Conservation (phyloP, 2,329 filamentous ascomycete genomes). For the Microsporum ferrugineum region DNA sequence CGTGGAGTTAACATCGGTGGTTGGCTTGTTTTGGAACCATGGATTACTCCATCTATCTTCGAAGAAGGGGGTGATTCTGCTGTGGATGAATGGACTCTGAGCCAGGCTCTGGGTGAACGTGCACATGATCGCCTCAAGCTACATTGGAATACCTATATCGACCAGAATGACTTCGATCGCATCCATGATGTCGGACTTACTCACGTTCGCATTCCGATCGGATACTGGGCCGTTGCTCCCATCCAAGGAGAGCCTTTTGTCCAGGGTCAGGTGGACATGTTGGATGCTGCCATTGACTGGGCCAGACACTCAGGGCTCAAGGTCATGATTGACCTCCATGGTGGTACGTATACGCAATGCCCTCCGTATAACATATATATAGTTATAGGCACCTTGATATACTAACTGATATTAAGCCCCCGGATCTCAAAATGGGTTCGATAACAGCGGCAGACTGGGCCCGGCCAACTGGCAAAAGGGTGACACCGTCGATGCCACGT, state of each 20-base stretch:
- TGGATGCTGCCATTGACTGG: conserved; percentile 49
- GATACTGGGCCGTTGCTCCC: conserved; percentile 52
- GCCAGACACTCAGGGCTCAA: conserved; percentile 48
- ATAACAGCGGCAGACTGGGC: conserved; percentile 48
- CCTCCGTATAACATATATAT: conserved; percentile 7
- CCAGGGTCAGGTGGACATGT: conserved; percentile 47
- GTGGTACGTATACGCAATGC: conserved; percentile 37
- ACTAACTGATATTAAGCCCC: conserved; percentile 33
- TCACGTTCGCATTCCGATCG: conserved; percentile 49
- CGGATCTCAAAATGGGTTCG: conserved; percentile 55
- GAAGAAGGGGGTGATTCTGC: conserved; percentile 38
- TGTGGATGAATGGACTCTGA: conserved; percentile 48
- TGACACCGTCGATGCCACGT: conserved; percentile 27
- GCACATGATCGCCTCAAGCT: conserved; percentile 38
- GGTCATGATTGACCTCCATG: conserved; percentile 57
- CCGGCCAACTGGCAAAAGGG: conserved; percentile 31
- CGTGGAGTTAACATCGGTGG: conserved; percentile 56
- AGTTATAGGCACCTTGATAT: conserved; percentile 5
- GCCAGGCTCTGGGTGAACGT: conserved; percentile 39
- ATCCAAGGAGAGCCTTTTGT: conserved; percentile 49
- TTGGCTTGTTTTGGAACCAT: conserved; percentile 54
- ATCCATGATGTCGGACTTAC: conserved; percentile 49
- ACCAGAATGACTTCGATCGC: conserved; percentile 43
- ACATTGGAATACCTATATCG: conserved; percentile 52
- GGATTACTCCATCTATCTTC: conserved; percentile 53